phyloP scores from a whole-genome alignment of 495 filamentous ascomycete genomes.

The Filosporella fistucella region DNA sequence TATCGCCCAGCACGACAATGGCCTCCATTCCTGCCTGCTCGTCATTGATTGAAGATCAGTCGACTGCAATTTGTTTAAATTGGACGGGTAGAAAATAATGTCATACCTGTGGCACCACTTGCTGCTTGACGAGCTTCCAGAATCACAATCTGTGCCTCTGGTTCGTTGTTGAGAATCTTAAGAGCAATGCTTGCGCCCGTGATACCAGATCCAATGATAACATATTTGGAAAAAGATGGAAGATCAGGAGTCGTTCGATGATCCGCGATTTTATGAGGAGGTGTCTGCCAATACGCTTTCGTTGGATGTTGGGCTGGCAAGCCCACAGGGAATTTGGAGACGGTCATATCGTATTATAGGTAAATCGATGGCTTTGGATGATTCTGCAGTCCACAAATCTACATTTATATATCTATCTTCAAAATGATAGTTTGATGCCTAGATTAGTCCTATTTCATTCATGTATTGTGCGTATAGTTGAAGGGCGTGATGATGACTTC shows the following conservation, averaged over 20 bases:
- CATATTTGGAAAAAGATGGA: constrained; percentile 93
- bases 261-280: constrained; percentile 40
- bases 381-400: too few relatives aligned
- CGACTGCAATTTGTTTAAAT: too few relatives aligned
- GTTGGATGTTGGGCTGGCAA: constrained; percentile 56
- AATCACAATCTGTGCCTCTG: constrained; percentile 28
- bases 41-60: too few relatives aligned
- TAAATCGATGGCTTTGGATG: too few relatives aligned
- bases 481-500: too few relatives aligned
- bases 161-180: constrained; percentile 4
- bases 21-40: constrained; percentile 49
- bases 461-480: too few relatives aligned
- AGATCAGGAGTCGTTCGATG: constrained; percentile 50
- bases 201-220: constrained; percentile 28
- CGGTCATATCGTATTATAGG: too few relatives aligned
- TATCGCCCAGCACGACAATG: constrained; percentile 13
- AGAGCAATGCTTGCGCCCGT: constrained; percentile 3
- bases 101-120: constrained; percentile 58
- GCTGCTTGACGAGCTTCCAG: constrained; percentile 54
- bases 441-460: too few relatives aligned
- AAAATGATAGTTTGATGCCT: too few relatives aligned
- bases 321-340: constrained; percentile 20
- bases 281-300: constrained; percentile 58
- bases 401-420: too few relatives aligned
- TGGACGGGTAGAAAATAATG: constrained; percentile 42